These are phyloP conservation scores for Mucor sp. DNA, from an alignment of 371 early-diverging fungal genomes.

Conservation along the genomic window DNA sequence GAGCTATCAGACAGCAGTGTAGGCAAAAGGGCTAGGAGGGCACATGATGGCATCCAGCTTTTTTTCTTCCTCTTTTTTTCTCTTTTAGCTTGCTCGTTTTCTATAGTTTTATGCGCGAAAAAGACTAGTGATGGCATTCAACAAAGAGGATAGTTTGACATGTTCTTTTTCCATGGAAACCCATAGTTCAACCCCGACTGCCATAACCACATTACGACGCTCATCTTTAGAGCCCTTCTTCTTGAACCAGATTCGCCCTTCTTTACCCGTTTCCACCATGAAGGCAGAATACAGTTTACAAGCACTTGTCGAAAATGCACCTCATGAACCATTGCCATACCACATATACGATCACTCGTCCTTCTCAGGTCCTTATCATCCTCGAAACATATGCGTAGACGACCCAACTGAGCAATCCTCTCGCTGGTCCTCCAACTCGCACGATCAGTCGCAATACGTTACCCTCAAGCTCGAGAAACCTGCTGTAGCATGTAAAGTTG, in stretches of 20 bases:
- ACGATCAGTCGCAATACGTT: conserved; percentile 83
- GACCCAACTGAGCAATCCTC: conserved; percentile 79
- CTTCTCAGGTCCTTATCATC: conserved; percentile 77
- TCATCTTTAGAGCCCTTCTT: not conserved
- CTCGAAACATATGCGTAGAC: conserved; percentile 74
- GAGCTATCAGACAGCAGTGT: not conserved
- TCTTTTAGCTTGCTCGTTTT: not conserved
- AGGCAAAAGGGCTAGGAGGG: not conserved
- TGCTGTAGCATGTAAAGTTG: conserved; percentile 68
- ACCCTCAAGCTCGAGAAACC: conserved; percentile 73
- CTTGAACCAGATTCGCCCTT: not conserved
- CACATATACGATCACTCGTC: conserved; percentile 69
- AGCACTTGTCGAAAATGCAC: not conserved
- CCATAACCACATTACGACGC: not conserved
- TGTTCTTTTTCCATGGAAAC: not conserved
- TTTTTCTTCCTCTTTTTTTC: not conserved
- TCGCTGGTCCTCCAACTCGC: conserved; percentile 84
- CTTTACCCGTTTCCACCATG: conserved; percentile 1
- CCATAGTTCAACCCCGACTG: not conserved
- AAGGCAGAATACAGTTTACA: conserved; percentile 5
- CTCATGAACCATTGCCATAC: conserved; percentile 40
- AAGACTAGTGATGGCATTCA: not conserved
- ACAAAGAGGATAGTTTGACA: not conserved
- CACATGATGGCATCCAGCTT: not conserved
- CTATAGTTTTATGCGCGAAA: not conserved